phyloP scores from a whole-genome alignment of 768 basidiomycete species.

The Russula brevipes region DNA sequence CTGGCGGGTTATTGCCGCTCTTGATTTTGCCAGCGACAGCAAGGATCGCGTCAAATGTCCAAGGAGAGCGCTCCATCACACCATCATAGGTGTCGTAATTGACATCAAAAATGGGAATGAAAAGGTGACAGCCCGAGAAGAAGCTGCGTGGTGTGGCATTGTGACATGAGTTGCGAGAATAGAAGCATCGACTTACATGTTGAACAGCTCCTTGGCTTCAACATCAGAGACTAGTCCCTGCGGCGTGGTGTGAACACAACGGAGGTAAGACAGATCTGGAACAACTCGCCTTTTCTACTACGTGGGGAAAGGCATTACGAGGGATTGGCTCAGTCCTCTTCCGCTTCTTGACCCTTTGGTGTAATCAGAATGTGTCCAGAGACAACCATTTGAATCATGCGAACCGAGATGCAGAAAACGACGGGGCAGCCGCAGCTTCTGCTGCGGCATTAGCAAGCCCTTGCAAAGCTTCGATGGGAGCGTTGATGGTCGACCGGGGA shows the following conservation, averaged over 20 bases:
- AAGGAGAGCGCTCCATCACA: slow-evolving; percentile 87
- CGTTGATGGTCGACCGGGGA: slow-evolving; percentile 76
- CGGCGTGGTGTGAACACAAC: background rate
- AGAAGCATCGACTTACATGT: slow-evolving; percentile 55
- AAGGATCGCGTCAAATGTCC: slow-evolving; percentile 92
- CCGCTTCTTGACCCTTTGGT: slow-evolving; percentile 69
- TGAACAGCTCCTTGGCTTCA: slow-evolving; percentile 87
- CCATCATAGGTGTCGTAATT: slow-evolving; percentile 90
- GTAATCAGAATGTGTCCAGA: background rate
- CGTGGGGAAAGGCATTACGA: slow-evolving; percentile 82
- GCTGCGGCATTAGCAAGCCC: slow-evolving; percentile 93
- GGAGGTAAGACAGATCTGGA: background rate
- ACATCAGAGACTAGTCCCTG: slow-evolving; percentile 80
- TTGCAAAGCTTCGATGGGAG: slow-evolving; percentile 91
- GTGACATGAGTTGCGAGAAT: slow-evolving; percentile 20
- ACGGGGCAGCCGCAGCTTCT: slow-evolving; percentile 81
- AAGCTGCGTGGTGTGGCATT: slow-evolving; percentile 50
- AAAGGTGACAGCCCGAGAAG: slow-evolving; percentile 93
- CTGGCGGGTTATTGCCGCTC: slow-evolving; percentile 81
- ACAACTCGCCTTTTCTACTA: slow-evolving; percentile 71
- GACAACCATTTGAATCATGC: slow-evolving; percentile 3
- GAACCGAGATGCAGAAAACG: slow-evolving; percentile 57
- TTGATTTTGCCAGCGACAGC: slow-evolving; percentile 90
- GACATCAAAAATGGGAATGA: slow-evolving; percentile 93
- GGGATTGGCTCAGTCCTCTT: slow-evolving; percentile 80